Evolutionary conservation across 1,284 basidiomycete genomes (phyloP).

Genomic region (Bjerkandera adusta): DNA sequence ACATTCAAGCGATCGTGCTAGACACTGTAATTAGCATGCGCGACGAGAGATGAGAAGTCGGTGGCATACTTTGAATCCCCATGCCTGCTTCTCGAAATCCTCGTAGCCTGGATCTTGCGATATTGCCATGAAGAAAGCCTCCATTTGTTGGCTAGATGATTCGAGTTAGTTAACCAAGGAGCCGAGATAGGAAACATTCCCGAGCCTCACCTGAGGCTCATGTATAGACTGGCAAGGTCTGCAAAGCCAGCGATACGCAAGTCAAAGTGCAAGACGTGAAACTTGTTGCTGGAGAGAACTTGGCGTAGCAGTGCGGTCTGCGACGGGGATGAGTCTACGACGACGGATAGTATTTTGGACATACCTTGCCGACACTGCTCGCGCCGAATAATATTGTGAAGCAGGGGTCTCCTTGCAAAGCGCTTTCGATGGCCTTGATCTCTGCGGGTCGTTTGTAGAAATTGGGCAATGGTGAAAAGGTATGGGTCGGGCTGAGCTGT

Average conservation of each 20-base stretch:
- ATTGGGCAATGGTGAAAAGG: conserved; percentile 71
- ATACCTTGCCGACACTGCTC: conserved; percentile 76
- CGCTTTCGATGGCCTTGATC: conserved; percentile 57
- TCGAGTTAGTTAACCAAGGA: neutral
- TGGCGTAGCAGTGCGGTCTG: conserved; percentile 77
- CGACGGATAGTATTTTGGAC: conserved; percentile 4
- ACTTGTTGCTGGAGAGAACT: conserved; percentile 62
- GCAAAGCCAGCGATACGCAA: conserved; percentile 82
- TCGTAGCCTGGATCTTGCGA: conserved; percentile 54
- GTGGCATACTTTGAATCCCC: conserved; percentile 66
- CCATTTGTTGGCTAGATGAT: conserved; percentile 65
- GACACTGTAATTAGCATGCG: conserved; percentile 6
- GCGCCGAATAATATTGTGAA: conserved; percentile 82
- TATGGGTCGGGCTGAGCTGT: conserved; percentile 71
- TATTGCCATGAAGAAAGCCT: conserved; percentile 71
- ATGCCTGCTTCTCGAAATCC: conserved; percentile 70
- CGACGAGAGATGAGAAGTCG: neutral
- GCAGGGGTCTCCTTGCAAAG: conserved; percentile 66
- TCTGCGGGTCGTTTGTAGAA: conserved; percentile 72
- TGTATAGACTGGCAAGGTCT: conserved; percentile 72
- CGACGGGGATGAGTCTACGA: conserved; percentile 4
- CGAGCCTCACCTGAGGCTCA: conserved; percentile 59
- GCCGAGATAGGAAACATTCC: conserved; percentile 16
- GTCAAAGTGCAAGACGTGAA: conserved; percentile 82
- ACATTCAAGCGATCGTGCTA: conserved; percentile 75